A percentile compares a stretch with the other conserved stretches of the same genome.
Evolutionary conservation across 805 yeast species (phyloP).

Genomic region (Myxozyma lipomycoides): DNA sequence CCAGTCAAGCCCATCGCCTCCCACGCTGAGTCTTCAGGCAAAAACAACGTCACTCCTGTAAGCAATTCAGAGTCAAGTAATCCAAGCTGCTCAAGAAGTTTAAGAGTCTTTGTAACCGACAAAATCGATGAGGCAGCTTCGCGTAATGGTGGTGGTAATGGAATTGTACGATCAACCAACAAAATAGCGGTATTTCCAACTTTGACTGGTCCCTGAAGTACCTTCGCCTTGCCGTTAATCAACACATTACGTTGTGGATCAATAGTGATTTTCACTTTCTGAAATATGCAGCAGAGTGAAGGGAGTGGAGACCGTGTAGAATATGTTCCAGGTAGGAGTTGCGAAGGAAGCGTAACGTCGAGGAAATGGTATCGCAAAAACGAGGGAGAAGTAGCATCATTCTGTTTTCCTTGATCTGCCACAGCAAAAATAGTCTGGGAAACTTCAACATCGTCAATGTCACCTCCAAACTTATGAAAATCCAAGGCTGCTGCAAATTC

Average conservation of each 20-base stretch:
- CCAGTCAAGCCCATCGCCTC: slow-evolving; percentile 13
- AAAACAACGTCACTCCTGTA: slow-evolving; percentile 14
- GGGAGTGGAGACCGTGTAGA: slow-evolving; percentile 1
- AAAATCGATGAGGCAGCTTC: slow-evolving; percentile 11
- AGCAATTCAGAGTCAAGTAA: slow-evolving; percentile 6
- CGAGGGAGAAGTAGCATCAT: slow-evolving; percentile 9
- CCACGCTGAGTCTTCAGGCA: slow-evolving; percentile 24
- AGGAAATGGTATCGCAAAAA: slow-evolving; percentile 18
- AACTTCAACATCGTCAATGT: slow-evolving; percentile 7
- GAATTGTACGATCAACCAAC: slow-evolving; percentile 17
- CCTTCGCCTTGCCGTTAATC: slow-evolving; percentile 13
- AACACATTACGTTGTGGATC: background rate
- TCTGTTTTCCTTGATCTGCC: slow-evolving; percentile 7
- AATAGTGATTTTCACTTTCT: slow-evolving; percentile 1
- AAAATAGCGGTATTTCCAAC: slow-evolving; percentile 23
- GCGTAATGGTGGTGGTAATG: slow-evolving; percentile 20
- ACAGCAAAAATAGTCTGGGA: slow-evolving; percentile 25
- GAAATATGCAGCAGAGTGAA: slow-evolving; percentile 6
- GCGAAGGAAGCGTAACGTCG: slow-evolving; percentile 5
- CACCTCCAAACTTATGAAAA: slow-evolving; percentile 10
- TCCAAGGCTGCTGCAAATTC: slow-evolving; percentile 18
- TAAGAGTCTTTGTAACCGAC: slow-evolving; percentile 1
- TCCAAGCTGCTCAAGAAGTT: slow-evolving; percentile 7
- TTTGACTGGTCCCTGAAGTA: slow-evolving; percentile 9
- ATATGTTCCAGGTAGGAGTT: background rate